Percentiles rank a stretch among this genome's conserved stretches.
These are phyloP conservation scores for Astragalus membranaceus DNA, from an alignment of 306 rosid species.

Conservation along the genomic window DNA sequence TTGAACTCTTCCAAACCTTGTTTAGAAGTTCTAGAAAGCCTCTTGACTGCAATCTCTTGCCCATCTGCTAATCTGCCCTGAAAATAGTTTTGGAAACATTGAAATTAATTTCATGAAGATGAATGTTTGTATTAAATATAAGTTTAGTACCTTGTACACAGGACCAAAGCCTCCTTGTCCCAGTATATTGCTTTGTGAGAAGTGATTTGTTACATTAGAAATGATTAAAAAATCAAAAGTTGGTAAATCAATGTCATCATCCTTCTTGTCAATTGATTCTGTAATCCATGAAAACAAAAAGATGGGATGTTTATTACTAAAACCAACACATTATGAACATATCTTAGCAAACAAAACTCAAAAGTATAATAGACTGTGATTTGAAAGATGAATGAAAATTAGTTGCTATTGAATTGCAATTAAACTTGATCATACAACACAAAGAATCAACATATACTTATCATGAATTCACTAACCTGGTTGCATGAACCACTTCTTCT, in stretches of 20 bases:
- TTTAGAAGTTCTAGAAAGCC: constrained; percentile 33
- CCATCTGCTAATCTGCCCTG: constrained; percentile 37
- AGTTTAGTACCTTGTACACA: constrained; percentile 31
- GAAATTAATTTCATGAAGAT: neutral
- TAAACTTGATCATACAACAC: too few relatives aligned
- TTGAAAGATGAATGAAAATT: neutral
- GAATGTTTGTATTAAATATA: neutral
- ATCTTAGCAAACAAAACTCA: neutral
- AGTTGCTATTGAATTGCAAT: neutral
- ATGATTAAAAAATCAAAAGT: constrained; percentile 19
- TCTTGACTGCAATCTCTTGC: constrained; percentile 40
- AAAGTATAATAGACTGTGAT: neutral
- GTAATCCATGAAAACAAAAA: neutral
- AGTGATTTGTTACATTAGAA: constrained; percentile 25
- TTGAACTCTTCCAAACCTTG: constrained; percentile 39
- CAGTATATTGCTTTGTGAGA: constrained; percentile 28
- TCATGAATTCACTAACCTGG: constrained; percentile 1
- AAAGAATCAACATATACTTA: neutral
- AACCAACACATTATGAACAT: neutral
- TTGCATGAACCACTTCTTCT: neutral
- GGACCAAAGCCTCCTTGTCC: constrained; percentile 48
- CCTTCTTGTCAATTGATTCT: neutral
- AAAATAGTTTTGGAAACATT: neutral
- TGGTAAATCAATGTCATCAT: constrained; percentile 25
- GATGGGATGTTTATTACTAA: neutral